Base-by-base conservation (phyloP, 768 basidiomycete species). In the Plicaturopsis crispa region DNA sequence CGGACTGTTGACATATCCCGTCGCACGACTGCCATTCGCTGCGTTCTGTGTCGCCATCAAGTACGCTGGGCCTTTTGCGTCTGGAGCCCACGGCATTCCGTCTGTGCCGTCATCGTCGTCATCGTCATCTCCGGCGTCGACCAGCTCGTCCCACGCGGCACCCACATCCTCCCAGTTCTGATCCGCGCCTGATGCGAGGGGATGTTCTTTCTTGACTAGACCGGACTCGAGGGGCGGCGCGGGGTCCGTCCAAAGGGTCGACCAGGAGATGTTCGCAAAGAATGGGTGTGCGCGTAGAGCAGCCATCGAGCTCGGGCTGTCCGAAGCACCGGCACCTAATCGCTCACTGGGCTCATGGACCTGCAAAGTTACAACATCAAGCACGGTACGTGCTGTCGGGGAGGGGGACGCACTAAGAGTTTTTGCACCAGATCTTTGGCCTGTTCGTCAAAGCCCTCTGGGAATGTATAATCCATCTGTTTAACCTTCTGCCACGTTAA, bases 401-500 rank as follows among this genome's bases (percentile, higher is more conserved):
- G n/a, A 7, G 18, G 18, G 6, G 5, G 21, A 61, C 73, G 41
- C 33, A 94, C 90, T 47, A 99, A 62, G 4, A 98, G 70, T 40
- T 68, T 70, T 49, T 75, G 68, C 14, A 98, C 72, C 33, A 99
- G 68, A 57, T 90, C 87, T 48, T 77, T 75, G 4, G 90, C 91
- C 28, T 81, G 71, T 32, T 70, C 65, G 51, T 94, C 88, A 50
- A 96, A 93, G 1, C 77, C 83, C 6, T 83, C 80, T 0, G 94
- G 91, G 54, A 92, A 88, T 16, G 75, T 67, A 62, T 91, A 97
- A 32, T 94, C 84, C 33, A 87, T 67, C 32, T 78, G 72, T 60
- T 92, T 85, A 61, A 98, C 88, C 63, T 90, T 91, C 54, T 96
- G 84, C 75, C 91, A 93, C 22, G 86, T 96, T 42, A 96, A 75